phyloP scores from a whole-genome alignment of 129 eudicot species.

The Ambrosia artemisiifolia region DNA sequence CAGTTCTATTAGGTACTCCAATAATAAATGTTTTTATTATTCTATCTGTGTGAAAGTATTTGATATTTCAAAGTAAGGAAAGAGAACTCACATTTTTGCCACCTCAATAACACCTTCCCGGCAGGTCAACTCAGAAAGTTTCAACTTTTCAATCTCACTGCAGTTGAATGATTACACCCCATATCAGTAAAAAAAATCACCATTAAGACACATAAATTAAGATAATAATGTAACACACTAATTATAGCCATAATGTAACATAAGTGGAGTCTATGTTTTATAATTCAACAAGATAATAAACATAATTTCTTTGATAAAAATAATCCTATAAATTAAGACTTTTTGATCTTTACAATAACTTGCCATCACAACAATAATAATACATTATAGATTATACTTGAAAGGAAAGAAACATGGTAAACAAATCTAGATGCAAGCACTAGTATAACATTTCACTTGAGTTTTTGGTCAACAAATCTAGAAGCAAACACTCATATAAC shows the following conservation, averaged over 20 bases:
- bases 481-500: slow-evolving; percentile 8
- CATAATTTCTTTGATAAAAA: neutral
- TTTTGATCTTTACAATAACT: neutral
- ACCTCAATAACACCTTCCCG: slow-evolving; percentile 94
- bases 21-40: neutral
- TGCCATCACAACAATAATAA: slow-evolving; percentile 3
- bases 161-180: slow-evolving; percentile 1
- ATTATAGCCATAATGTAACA: neutral
- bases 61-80: neutral
- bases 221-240: neutral
- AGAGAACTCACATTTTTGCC: slow-evolving; percentile 72
- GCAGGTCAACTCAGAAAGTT: slow-evolving; percentile 91
- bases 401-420: neutral
- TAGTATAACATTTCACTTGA: no score
- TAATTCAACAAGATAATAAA: neutral
- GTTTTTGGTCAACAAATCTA: neutral
- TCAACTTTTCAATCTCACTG: slow-evolving; percentile 95
- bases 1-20: neutral
- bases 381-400: neutral
- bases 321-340: slow-evolving; percentile 6
- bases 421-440: no score
- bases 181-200: slow-evolving; percentile 20
- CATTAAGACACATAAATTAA: slow-evolving; percentile 7
- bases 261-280: neutral
- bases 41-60: neutral